Base-by-base conservation (phyloP, 1,139 yeast genomes). In the Suhomyces ambrosiae region DNA sequence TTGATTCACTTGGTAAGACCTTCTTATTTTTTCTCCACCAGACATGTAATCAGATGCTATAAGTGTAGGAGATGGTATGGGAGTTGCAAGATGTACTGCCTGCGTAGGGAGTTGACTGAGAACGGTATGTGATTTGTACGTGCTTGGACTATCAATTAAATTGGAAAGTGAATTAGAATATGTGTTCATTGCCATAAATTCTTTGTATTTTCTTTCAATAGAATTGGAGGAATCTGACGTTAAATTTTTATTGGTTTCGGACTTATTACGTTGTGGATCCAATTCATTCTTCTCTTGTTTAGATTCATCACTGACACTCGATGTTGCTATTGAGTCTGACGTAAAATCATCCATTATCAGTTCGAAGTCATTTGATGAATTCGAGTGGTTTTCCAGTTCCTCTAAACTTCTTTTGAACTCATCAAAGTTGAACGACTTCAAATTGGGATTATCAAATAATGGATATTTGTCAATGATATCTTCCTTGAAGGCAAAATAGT, bases 21-120 rank as follows among this genome's bases (percentile, higher is more conserved):
- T 81, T 47, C 88, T 75, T 22, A 75, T 72, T 50, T 82, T 86
- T 40, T 79, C 84, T 9, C 86, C 86, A 1, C 79, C 80, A 3
- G 76, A 58, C 65, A 73, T 66, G 39, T 62, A 71, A 31, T 71
- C 76, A 4, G 74, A 68, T 17, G 95, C 89, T 1, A 84, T 76
- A 7, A 79, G 60, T 0, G 86, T 83, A 0, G 96, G 96, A 0
- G 96, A 85, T 1, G 96, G 94, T 0, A 85, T 86, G 0, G 96
- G 96, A 0, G 96, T 88, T 0, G 96, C 90, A 12, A 89, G 73
- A 58, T 89, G 96, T 3, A 84, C 65, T 1, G 77, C 72, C 24
- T 86, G 88, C 0, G 79, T 70, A 0, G 87, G 86, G 13, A 82
- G 60, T 30, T 78, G 74, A 31, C 76, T 69, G 38, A 76, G 73